phyloP scores from a whole-genome alignment of 306 rosid species.

The Trifolium fragiferum region DNA sequence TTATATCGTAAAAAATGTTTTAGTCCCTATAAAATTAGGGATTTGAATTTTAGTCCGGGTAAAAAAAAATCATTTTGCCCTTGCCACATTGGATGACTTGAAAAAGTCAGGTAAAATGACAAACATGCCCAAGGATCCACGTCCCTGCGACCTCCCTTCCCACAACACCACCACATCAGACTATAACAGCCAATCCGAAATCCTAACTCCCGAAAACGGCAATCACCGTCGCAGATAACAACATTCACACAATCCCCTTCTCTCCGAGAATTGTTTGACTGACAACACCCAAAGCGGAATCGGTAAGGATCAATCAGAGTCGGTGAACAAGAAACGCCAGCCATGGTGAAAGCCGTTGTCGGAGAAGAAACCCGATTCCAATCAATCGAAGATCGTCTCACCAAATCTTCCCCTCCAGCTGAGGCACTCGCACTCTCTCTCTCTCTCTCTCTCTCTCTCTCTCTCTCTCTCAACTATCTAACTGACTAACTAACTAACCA shows the following conservation, averaged over 20 bases:
- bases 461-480: too few species aligned
- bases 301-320: slow-evolving; percentile 80
- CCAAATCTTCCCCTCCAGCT: slow-evolving; percentile 55
- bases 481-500: not conserved
- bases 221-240: not conserved
- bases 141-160: too few species aligned
- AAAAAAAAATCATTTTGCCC: too few species aligned
- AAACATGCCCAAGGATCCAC: too few species aligned
- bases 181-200: slow-evolving; percentile 10
- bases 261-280: slow-evolving; percentile 74
- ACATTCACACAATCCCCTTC: slow-evolving; percentile 46
- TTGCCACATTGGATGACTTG: too few species aligned
- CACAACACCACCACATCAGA: too few species aligned
- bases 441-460: slow-evolving; percentile 8
- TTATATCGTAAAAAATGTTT: too few species aligned
- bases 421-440: slow-evolving; percentile 50
- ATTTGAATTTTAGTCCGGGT: too few species aligned
- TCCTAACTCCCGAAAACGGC: slow-evolving; percentile 21
- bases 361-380: slow-evolving; percentile 87
- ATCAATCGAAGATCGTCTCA: slow-evolving; percentile 73
- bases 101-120: too few species aligned
- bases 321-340: slow-evolving; percentile 61
- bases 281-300: slow-evolving; percentile 79
- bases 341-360: slow-evolving; percentile 83
- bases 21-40: too few species aligned